Percentiles rank a stretch among this genome's conserved stretches.
phyloP scores from a whole-genome alignment of 371 early-diverging fungal genomes.

The Mortierella sp. region DNA sequence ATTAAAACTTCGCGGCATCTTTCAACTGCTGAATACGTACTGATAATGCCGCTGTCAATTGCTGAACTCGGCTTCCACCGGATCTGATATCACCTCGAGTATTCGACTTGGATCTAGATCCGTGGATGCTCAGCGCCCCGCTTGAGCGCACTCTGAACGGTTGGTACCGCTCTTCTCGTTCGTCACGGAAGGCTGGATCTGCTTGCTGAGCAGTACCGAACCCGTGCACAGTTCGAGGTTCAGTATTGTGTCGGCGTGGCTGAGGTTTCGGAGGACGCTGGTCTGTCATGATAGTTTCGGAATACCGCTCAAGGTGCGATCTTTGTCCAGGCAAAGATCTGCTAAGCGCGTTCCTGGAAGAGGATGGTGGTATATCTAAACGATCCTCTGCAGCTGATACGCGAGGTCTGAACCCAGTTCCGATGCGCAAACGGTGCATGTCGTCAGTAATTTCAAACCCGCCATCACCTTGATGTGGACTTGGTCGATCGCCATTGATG shows the following conservation, averaged over 20 bases:
- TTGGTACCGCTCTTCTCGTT: neutral
- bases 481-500: neutral
- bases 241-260: slow-evolving; percentile 8
- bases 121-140: neutral
- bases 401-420: slow-evolving; percentile 12
- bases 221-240: neutral
- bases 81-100: slow-evolving; percentile 1
- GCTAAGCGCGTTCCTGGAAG: slow-evolving; percentile 9
- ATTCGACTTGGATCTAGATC: neutral
- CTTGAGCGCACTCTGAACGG: slow-evolving; percentile 11
- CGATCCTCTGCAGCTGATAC: neutral
- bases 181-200: neutral
- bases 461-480: neutral
- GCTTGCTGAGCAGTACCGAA: neutral
- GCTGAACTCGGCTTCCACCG: neutral
- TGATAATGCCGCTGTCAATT: slow-evolving; percentile 9
- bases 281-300: neutral
- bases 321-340: slow-evolving; percentile 19
- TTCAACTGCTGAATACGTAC: slow-evolving; percentile 9
- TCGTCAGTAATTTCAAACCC: slow-evolving; percentile 3
- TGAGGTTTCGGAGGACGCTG: neutral
- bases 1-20: neutral
- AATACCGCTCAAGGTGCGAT: neutral
- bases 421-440: slow-evolving; percentile 16
- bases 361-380: neutral